Conservation (phyloP, 2,329 filamentous ascomycete species). For the Teratosphaeria pseudoeucalypti region DNA sequence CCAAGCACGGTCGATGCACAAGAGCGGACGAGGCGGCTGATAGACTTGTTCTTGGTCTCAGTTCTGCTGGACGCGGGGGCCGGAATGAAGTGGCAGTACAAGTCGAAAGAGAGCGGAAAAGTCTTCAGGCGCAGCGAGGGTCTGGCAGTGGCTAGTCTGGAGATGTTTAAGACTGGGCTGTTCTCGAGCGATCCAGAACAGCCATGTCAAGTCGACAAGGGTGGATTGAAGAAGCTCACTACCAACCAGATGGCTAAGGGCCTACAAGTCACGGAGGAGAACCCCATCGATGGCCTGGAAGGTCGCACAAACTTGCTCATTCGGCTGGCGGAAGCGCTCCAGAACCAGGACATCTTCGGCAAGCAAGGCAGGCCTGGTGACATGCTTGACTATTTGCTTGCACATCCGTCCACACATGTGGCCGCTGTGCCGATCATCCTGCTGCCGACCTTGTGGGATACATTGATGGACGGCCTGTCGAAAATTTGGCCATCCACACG, state of each 20-base stretch:
- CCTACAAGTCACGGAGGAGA: slow-evolving; percentile 71
- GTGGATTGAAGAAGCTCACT: slow-evolving; percentile 64
- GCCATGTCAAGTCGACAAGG: slow-evolving; percentile 81
- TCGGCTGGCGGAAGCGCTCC: slow-evolving; percentile 63
- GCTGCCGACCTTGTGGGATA: slow-evolving; percentile 79
- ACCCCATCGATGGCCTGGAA: slow-evolving; percentile 74
- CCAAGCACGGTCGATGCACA: slow-evolving; percentile 57
- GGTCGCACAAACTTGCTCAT: slow-evolving; percentile 72
- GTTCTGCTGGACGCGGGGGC: slow-evolving; percentile 81
- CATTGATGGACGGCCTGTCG: slow-evolving; percentile 76
- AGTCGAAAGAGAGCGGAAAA: slow-evolving; percentile 76
- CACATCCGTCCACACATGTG: slow-evolving; percentile 79
- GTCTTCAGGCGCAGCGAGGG: slow-evolving; percentile 80
- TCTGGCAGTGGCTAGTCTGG: slow-evolving; percentile 63
- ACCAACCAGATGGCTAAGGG: slow-evolving; percentile 66
- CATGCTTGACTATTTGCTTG: slow-evolving; percentile 90
- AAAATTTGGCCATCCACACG: slow-evolving; percentile 83
- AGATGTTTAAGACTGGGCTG: slow-evolving; percentile 88
- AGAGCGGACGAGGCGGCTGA: slow-evolving; percentile 63
- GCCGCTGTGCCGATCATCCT: slow-evolving; percentile 80
- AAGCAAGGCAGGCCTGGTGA: slow-evolving; percentile 77
- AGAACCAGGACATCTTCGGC: slow-evolving; percentile 76
- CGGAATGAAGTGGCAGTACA: slow-evolving; percentile 84
- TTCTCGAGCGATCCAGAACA: slow-evolving; percentile 77
- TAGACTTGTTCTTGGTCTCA: slow-evolving; percentile 71